phyloP scores from a whole-genome alignment of 2,329 filamentous ascomycete species.

The Penicillium sp. region DNA sequence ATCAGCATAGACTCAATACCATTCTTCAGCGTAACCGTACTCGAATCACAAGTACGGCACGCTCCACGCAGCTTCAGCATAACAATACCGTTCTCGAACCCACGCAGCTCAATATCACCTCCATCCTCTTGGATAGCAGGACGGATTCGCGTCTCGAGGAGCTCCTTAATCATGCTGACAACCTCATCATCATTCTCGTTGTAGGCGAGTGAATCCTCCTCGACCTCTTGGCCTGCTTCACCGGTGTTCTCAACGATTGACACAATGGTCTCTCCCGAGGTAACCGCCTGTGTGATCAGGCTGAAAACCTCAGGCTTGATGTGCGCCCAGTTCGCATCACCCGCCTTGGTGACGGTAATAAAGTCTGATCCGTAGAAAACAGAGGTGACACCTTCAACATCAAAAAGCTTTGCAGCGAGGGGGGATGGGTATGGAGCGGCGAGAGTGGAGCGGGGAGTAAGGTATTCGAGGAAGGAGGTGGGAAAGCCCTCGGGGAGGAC shows the following conservation, averaged over 20 bases:
- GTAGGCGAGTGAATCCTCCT: conserved; percentile 73
- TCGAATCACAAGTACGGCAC: conserved; percentile 93
- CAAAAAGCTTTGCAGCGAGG: conserved; percentile 84
- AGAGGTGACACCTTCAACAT: conserved; percentile 88
- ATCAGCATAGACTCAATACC: conserved; percentile 98
- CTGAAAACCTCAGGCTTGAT: conserved; percentile 94
- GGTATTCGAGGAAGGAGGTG: conserved; percentile 85
- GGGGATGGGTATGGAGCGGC: conserved; percentile 87
- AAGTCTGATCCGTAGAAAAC: conserved; percentile 95
- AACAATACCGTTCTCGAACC: conserved; percentile 85
- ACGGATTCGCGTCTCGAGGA: conserved; percentile 90
- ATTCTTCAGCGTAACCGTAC: conserved; percentile 94
- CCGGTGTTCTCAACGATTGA: conserved; percentile 64
- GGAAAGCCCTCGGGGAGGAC: conserved; percentile 74
- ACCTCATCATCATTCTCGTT: conserved; percentile 92
- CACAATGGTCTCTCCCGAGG: conserved; percentile 78
- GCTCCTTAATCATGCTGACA: conserved; percentile 97
- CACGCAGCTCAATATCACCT: conserved; percentile 92
- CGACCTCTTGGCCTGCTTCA: conserved; percentile 51
- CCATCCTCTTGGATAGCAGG: conserved; percentile 97
- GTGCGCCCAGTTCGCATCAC: conserved; percentile 87
- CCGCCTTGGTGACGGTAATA: conserved; percentile 92
- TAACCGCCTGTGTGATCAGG: conserved; percentile 89
- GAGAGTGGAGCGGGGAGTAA: conserved; percentile 83
- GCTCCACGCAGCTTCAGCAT: conserved; percentile 83